Evolutionary conservation across 2,329 filamentous ascomycete genomes (phyloP).

Genomic region (Ophiostoma himal-ulmi): DNA sequence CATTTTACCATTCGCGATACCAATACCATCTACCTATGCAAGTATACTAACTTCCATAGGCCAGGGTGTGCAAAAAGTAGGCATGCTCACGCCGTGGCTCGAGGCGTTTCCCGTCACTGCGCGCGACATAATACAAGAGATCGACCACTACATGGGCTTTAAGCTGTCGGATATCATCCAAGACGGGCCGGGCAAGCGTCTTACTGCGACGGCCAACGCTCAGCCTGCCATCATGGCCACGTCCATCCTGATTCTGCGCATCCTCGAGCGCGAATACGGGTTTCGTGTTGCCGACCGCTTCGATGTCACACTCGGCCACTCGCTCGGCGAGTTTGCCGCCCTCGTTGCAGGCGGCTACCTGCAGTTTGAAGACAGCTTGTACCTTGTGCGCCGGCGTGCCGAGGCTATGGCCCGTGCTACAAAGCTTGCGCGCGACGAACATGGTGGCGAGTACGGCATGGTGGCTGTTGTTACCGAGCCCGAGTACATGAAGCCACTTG

Average conservation of each 20-base stretch:
- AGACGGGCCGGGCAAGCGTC: conserved; percentile 66
- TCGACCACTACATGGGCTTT: conserved; percentile 69
- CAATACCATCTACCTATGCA: background rate
- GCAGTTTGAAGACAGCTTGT: conserved; percentile 68
- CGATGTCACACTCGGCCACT: conserved; percentile 83
- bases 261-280: conserved; percentile 78
- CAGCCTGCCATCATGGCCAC: conserved; percentile 97
- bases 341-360: conserved; percentile 80
- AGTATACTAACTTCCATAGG: conserved; percentile 42
- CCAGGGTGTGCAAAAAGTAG: conserved; percentile 82
- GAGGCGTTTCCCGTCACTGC: conserved; percentile 77
- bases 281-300: conserved; percentile 66
- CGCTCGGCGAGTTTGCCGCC: conserved; percentile 86
- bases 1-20: background rate
- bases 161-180: conserved; percentile 73
- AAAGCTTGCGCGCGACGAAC: conserved; percentile 54
- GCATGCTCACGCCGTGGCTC: conserved; percentile 82
- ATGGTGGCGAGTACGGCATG: conserved; percentile 87
- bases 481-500: conserved; percentile 61
- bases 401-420: conserved; percentile 79
- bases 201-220: conserved; percentile 79
- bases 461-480: conserved; percentile 86
- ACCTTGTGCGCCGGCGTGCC: conserved; percentile 69
- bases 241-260: conserved; percentile 79
- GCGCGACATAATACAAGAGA: conserved; percentile 72